Percentiles rank a stretch among this genome's conserved stretches.
Evolutionary conservation across 1,284 basidiomycete genomes (phyloP).

Genomic region (Anthracocystis panici-leucophaei): DNA sequence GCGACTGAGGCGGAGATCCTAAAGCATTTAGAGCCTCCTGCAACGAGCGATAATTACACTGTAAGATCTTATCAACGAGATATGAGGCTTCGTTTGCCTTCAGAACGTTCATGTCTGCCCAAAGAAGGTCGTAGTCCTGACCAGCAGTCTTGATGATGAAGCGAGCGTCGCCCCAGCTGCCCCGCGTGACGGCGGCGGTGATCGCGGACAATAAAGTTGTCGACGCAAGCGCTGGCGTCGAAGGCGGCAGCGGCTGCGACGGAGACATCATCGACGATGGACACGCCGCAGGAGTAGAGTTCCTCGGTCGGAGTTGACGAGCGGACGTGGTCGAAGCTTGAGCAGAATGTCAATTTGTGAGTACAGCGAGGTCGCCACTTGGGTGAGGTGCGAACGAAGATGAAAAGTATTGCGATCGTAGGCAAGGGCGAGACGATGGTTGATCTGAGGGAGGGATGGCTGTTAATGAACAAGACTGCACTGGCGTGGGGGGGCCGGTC

Average conservation of each 20-base stretch:
- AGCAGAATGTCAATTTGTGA: too few relatives aligned
- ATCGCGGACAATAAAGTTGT: conserved; percentile 13
- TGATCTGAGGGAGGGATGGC: background rate
- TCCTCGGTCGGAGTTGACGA: background rate
- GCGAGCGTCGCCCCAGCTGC: conserved; percentile 30
- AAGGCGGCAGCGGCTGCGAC: background rate
- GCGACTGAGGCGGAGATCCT: background rate
- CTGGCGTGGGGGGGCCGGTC: background rate
- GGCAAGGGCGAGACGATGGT: background rate
- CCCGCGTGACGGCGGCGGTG: conserved; percentile 1
- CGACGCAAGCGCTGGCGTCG: background rate
- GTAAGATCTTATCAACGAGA: background rate
- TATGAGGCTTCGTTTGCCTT: conserved; percentile 1
- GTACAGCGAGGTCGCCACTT: background rate
- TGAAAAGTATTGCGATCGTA: background rate
- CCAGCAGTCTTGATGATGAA: conserved; percentile 20
- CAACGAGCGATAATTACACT: background rate
- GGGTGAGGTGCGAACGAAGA: background rate
- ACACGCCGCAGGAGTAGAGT: background rate
- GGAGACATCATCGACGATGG: background rate
- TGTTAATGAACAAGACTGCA: too few relatives aligned
- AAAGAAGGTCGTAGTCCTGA: conserved; percentile 11
- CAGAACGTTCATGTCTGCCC: background rate
- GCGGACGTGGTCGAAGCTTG: too few relatives aligned
- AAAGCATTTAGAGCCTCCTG: conserved; percentile 11